Evolutionary conservation across 805 yeast genomes (phyloP).

Genomic region (Lipomyces lipofer): DNA sequence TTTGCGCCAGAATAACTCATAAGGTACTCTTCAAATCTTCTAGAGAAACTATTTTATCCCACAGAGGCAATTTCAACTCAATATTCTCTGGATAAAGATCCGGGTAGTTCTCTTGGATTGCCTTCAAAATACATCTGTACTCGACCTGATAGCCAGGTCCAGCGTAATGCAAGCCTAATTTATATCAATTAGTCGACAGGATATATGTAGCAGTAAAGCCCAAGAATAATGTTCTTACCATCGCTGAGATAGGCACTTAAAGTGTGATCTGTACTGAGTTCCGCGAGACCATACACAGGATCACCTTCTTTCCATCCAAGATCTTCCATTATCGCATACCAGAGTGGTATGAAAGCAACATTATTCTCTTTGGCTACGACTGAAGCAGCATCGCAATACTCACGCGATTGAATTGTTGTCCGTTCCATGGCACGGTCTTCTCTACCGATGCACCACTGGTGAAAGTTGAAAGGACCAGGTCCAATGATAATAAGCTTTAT

Average conservation of each 20-base stretch:
- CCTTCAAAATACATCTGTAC: constrained; percentile 46
- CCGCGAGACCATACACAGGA: constrained; percentile 17
- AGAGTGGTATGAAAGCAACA: constrained; percentile 61
- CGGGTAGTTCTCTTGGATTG: constrained; percentile 50
- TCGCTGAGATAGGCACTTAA: constrained; percentile 20
- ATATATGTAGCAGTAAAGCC: background rate
- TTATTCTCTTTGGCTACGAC: constrained; percentile 48
- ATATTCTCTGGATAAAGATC: constrained; percentile 49
- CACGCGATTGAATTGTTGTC: constrained; percentile 46
- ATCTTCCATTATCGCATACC: constrained; percentile 46
- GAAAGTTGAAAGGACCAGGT: constrained; percentile 27
- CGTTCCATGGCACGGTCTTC: constrained; percentile 37
- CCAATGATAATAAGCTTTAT: constrained; percentile 25
- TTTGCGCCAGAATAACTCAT: background rate
- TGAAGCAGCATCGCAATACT: constrained; percentile 54
- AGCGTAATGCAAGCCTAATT: constrained; percentile 58
- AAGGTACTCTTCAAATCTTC: constrained; percentile 2
- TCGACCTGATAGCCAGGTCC: constrained; percentile 54
- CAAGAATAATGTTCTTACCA: constrained; percentile 14
- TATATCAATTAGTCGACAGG: constrained; percentile 32
- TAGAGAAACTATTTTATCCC: constrained; percentile 1
- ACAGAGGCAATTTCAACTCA: constrained; percentile 37
- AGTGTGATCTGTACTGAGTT: constrained; percentile 35
- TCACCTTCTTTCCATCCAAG: constrained; percentile 45
- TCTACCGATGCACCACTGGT: constrained; percentile 18